Percentiles rank a stretch among this genome's conserved stretches.
phyloP scores from a whole-genome alignment of 2,329 filamentous ascomycete genomes.

The Fusarium abutilonis region DNA sequence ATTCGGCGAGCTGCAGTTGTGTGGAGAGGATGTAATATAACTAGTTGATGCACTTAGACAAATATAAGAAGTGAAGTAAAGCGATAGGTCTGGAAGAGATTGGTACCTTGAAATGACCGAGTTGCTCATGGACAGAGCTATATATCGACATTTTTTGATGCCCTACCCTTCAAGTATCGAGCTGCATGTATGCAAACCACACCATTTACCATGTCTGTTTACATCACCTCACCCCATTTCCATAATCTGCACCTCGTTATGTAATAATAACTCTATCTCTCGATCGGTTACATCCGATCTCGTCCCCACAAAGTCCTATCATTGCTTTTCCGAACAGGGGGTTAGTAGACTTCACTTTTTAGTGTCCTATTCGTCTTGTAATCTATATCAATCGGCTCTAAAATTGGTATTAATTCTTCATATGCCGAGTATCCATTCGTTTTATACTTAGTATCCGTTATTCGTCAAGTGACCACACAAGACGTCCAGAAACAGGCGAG shows the following conservation, averaged over 20 bases:
- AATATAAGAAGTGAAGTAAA: background rate
- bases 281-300: slow-evolving; percentile 32
- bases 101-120: no score
- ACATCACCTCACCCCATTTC: background rate
- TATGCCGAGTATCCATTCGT: background rate
- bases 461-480: slow-evolving; percentile 5
- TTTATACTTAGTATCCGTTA: no score
- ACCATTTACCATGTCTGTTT: background rate
- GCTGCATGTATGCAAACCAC: background rate
- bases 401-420: no score
- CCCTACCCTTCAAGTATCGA: background rate
- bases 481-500: slow-evolving; percentile 28
- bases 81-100: background rate
- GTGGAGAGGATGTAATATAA: background rate
- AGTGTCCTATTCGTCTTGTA: background rate
- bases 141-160: background rate
- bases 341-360: background rate
- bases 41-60: slow-evolving; percentile 1
- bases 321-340: background rate
- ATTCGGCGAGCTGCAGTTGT: slow-evolving; percentile 31
- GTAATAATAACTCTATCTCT: slow-evolving; percentile 6
- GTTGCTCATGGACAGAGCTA: background rate
- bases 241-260: background rate
- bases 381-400: background rate
- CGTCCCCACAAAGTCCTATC: background rate